These are phyloP conservation scores for Choiromyces venosus DNA, from an alignment of 495 filamentous ascomycete genomes.

Conservation along the genomic window DNA sequence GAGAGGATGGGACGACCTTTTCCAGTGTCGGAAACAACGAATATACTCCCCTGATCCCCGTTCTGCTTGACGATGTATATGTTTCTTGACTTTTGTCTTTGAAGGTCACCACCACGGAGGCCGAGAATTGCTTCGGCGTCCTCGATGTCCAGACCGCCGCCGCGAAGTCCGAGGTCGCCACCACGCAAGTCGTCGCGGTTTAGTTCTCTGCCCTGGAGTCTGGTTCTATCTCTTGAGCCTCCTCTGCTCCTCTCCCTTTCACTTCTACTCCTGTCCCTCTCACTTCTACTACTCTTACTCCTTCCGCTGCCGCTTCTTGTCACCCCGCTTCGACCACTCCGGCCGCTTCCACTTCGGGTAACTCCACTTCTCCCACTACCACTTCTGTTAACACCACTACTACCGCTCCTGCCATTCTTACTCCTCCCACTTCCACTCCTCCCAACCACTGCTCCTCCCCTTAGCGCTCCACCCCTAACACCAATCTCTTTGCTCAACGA, in stretches of 20 bases:
- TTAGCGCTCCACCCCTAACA: not conserved
- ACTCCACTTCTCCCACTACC: conserved; percentile 7
- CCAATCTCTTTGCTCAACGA: not conserved
- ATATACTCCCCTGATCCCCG: conserved; percentile 22
- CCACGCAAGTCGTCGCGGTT: not conserved
- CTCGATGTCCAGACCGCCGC: not conserved
- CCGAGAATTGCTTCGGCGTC: not conserved
- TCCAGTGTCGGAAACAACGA: conserved; percentile 19
- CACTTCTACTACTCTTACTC: not conserved
- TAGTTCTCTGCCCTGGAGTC: not conserved
- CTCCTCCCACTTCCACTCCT: not conserved
- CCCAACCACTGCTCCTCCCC: not conserved
- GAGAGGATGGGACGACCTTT: conserved; percentile 8
- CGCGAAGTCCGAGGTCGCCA: not conserved
- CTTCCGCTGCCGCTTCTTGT: not conserved
- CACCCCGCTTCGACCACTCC: conserved; percentile 10
- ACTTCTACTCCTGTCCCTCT: not conserved
- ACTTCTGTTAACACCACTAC: not conserved
- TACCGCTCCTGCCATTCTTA: not conserved
- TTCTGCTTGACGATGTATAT: conserved; percentile 30
- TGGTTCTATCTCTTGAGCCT: not conserved
- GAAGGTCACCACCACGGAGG: not conserved
- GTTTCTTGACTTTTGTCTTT: conserved; percentile 11
- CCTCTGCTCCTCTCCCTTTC: not conserved
- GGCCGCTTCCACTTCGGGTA: conserved; percentile 1